Conservation (phyloP, 768 basidiomycete species). For the Hortiboletus flavorubellus region DNA sequence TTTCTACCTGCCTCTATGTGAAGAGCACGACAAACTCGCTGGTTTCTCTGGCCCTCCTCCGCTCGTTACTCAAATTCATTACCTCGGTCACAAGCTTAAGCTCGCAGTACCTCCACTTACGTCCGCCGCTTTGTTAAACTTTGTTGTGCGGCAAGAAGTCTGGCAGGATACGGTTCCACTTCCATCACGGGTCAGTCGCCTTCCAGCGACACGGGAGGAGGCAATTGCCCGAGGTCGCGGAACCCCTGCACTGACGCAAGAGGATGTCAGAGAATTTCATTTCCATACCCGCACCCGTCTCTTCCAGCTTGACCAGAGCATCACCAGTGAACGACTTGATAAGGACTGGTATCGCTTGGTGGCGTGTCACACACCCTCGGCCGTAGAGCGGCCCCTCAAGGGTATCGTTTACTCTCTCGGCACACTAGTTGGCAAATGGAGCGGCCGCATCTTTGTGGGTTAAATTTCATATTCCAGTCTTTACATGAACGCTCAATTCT, state of each 20-base stretch:
- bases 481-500: slow-evolving; percentile 16
- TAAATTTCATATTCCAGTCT: slow-evolving; percentile 4
- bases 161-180: slow-evolving; percentile 31
- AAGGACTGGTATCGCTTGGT: slow-evolving; percentile 48
- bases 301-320: slow-evolving; percentile 18
- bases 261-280: slow-evolving; percentile 42
- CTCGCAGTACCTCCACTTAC: slow-evolving; percentile 41
- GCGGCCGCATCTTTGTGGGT: slow-evolving; percentile 45
- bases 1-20: slow-evolving; percentile 40
- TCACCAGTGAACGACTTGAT: slow-evolving; percentile 36
- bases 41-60: slow-evolving; percentile 35
- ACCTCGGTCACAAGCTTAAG: slow-evolving; percentile 41
- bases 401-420: slow-evolving; percentile 44
- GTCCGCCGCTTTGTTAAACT: slow-evolving; percentile 38
- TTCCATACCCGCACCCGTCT: slow-evolving; percentile 34
- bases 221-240: slow-evolving; percentile 27
- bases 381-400: slow-evolving; percentile 35
- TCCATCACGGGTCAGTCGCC: slow-evolving; percentile 15
- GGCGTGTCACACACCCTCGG: slow-evolving; percentile 39
- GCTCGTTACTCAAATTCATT: slow-evolving; percentile 31
- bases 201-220: slow-evolving; percentile 37
- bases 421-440: slow-evolving; percentile 43
- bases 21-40: slow-evolving; percentile 18
- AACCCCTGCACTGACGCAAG: slow-evolving; percentile 34
- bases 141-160: slow-evolving; percentile 36